Evolutionary conservation across 139 green algal species (phyloP).

Genomic region (Diplosphaera chodatii): DNA sequence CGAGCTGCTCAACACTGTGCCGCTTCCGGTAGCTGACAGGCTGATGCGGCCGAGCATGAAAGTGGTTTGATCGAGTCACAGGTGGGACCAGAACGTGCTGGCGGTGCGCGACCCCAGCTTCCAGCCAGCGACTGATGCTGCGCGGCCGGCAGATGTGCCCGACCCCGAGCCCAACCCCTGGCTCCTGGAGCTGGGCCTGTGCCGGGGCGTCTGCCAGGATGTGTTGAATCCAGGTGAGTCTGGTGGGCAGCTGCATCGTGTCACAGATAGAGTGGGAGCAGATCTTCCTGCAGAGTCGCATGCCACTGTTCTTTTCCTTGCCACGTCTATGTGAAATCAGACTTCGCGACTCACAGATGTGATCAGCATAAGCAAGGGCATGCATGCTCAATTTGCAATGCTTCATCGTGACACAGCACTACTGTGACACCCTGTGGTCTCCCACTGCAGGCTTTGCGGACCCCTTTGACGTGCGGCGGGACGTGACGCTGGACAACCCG

Average conservation of each 20-base stretch:
- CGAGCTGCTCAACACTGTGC: too few relatives aligned
- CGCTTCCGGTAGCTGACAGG: too few relatives aligned
- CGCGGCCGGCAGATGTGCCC: conserved; percentile 1
- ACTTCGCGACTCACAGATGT: too few relatives aligned
- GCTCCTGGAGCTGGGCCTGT: conserved; percentile 49
- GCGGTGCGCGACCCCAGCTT: conserved; percentile 11
- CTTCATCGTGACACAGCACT: not conserved
- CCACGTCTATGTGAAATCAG: not conserved
- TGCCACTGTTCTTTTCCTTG: too few relatives aligned
- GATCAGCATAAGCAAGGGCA: too few relatives aligned
- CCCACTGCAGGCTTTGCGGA: conserved; percentile 56
- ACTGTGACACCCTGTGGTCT: too few relatives aligned
- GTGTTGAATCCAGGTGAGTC: conserved; percentile 65
- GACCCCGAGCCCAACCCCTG: conserved; percentile 29
- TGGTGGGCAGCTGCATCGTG: too few relatives aligned
- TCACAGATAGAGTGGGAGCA: too few relatives aligned
- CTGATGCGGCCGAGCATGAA: too few relatives aligned
- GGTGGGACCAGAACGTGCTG: conserved; percentile 59
- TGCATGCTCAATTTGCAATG: not conserved
- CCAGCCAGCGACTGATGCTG: not conserved
- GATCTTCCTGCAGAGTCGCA: too few relatives aligned
- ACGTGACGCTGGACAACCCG: conserved; percentile 71
- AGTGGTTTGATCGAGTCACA: too few relatives aligned
- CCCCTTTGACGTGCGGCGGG: conserved; percentile 39
- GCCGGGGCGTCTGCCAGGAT: conserved; percentile 37